A percentile compares a stretch with the other conserved stretches of the same genome.
Conservation (phyloP, 1,284 basidiomycete species). For the Irpex sp. region DNA sequence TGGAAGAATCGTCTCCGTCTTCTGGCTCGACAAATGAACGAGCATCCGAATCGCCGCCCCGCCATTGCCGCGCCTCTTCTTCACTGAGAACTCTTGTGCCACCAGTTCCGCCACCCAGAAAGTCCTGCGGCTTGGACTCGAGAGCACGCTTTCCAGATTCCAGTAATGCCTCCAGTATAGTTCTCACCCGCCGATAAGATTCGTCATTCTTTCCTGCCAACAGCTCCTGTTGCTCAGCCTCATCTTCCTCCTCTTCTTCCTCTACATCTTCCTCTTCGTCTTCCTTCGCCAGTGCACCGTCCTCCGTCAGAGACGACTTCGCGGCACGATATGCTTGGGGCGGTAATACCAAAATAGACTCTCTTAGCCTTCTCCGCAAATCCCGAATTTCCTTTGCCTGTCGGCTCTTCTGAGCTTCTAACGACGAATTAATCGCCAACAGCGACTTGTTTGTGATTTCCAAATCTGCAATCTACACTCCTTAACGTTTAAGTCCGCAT, state of each 20-base stretch:
- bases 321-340: slow-evolving; percentile 55
- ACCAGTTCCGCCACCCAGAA: slow-evolving; percentile 35
- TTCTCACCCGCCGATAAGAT: slow-evolving; percentile 51
- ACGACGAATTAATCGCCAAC: slow-evolving; percentile 66
- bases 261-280: slow-evolving; percentile 30
- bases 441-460: slow-evolving; percentile 80
- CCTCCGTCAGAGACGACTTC: slow-evolving; percentile 39
- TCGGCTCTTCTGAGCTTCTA: slow-evolving; percentile 69
- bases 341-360: slow-evolving; percentile 70
- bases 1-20: slow-evolving; percentile 15
- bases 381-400: slow-evolving; percentile 79
- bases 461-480: slow-evolving; percentile 67
- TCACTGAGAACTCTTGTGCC: slow-evolving; percentile 64
- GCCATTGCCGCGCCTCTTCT: slow-evolving; percentile 62
- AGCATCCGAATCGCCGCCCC: slow-evolving; percentile 28
- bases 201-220: slow-evolving; percentile 38
- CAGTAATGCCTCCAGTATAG: slow-evolving; percentile 58
- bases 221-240: slow-evolving; percentile 28
- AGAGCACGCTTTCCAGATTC: slow-evolving; percentile 57
- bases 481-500: neutral
- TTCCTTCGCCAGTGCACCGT: slow-evolving; percentile 28
- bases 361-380: slow-evolving; percentile 66
- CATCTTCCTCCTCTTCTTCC: slow-evolving; percentile 34
- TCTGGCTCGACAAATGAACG: slow-evolving; percentile 17
- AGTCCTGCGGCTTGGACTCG: slow-evolving; percentile 49